A percentile compares a stretch with the other conserved stretches of the same genome.
Evolutionary conservation across 2,329 filamentous ascomycete genomes (phyloP).

Genomic region (Monilinia laxa): DNA sequence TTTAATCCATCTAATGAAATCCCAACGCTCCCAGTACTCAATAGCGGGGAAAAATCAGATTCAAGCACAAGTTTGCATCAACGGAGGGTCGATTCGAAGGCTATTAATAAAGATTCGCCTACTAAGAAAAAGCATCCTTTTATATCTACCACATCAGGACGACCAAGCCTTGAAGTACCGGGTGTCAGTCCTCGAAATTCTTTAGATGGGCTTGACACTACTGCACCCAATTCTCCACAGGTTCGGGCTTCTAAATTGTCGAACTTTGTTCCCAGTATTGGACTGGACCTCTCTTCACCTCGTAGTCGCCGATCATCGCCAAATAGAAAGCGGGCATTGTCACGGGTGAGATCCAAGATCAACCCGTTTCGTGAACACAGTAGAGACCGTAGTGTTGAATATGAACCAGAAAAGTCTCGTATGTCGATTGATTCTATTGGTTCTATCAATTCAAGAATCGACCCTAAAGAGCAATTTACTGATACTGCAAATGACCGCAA

Average conservation of each 20-base stretch:
- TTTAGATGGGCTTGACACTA: slow-evolving; percentile 48
- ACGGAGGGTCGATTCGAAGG: slow-evolving; percentile 32
- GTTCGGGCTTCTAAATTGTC: slow-evolving; percentile 28
- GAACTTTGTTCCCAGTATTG: slow-evolving; percentile 53
- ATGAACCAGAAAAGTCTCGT: slow-evolving; percentile 31
- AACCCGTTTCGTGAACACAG: slow-evolving; percentile 39
- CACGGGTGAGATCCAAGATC: slow-evolving; percentile 44
- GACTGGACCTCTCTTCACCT: slow-evolving; percentile 61
- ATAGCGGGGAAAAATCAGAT: slow-evolving; percentile 25
- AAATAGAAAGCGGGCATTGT: slow-evolving; percentile 53
- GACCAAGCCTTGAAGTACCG: slow-evolving; percentile 52
- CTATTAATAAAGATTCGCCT: slow-evolving; percentile 24
- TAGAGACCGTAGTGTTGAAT: slow-evolving; percentile 53
- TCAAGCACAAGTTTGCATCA: slow-evolving; percentile 26
- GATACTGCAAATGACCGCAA: slow-evolving; percentile 27
- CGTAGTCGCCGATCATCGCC: slow-evolving; percentile 65
- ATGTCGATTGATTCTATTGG: slow-evolving; percentile 21
- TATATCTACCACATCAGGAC: slow-evolving; percentile 31
- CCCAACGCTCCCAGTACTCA: slow-evolving; percentile 25
- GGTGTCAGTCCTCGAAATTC: slow-evolving; percentile 42
- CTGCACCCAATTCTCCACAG: slow-evolving; percentile 40
- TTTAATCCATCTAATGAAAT: slow-evolving; percentile 28
- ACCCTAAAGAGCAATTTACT: slow-evolving; percentile 34
- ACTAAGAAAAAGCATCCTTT: slow-evolving; percentile 29
- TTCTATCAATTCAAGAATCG: slow-evolving; percentile 17